phyloP scores from a whole-genome alignment of 352 stramenopile genomes.

The Phytophthora citrophthora region DNA sequence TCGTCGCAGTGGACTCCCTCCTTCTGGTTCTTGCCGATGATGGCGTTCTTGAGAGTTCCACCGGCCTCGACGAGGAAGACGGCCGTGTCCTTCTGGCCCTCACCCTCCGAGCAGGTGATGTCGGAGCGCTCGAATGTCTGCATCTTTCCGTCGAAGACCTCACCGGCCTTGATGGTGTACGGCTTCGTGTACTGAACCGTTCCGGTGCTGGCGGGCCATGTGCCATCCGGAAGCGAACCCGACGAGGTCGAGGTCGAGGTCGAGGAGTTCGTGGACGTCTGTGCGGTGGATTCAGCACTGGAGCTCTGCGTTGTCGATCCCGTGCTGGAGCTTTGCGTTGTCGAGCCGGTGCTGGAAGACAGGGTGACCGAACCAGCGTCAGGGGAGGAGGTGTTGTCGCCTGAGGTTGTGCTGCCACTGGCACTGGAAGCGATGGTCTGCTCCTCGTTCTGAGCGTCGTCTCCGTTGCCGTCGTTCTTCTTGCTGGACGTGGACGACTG shows the following conservation, averaged over 20 bases:
- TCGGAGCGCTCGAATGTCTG: slow-evolving; percentile 64
- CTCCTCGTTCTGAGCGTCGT: slow-evolving; percentile 1
- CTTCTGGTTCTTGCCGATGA: slow-evolving; percentile 28
- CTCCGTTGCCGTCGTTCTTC: not conserved
- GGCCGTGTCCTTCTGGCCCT: slow-evolving; percentile 32
- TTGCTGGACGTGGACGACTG: slow-evolving; percentile 17
- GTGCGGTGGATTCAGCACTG: not conserved
- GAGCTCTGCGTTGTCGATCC: slow-evolving; percentile 4
- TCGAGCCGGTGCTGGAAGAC: not conserved
- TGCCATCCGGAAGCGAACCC: slow-evolving; percentile 9
- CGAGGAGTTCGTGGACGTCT: slow-evolving; percentile 9
- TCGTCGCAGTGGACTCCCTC: slow-evolving; percentile 22
- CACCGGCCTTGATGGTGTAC: slow-evolving; percentile 38
- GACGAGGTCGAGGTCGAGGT: not conserved
- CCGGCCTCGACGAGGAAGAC: slow-evolving; percentile 48
- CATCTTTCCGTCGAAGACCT: slow-evolving; percentile 35
- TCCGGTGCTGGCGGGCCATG: slow-evolving; percentile 11
- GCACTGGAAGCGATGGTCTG: slow-evolving; percentile 3
- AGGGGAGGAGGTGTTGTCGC: not conserved
- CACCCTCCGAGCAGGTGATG: slow-evolving; percentile 33
- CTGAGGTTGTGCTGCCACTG: not conserved
- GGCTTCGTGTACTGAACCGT: slow-evolving; percentile 21
- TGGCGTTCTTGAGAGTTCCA: slow-evolving; percentile 26
- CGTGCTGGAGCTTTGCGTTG: slow-evolving; percentile 4
- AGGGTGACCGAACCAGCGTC: not conserved